Conservation (phyloP, 2,329 filamentous ascomycete species). For the Xylariaceae sp. region DNA sequence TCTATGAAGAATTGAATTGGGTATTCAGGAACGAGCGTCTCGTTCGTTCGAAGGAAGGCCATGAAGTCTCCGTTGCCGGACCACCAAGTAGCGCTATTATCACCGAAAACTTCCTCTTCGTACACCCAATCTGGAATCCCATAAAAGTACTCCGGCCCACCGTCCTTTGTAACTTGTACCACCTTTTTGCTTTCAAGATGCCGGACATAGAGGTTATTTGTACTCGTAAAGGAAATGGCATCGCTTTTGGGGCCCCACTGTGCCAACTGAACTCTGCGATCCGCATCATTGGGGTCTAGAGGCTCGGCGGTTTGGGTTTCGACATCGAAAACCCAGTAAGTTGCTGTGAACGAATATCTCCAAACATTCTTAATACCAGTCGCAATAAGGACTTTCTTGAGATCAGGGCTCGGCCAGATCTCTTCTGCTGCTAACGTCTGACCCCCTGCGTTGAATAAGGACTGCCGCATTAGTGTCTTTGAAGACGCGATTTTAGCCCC, state of each 20-base stretch:
- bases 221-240: slow-evolving; percentile 84
- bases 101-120: slow-evolving; percentile 81
- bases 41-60: slow-evolving; percentile 92
- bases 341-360: slow-evolving; percentile 85
- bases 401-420: slow-evolving; percentile 79
- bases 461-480: slow-evolving; percentile 77
- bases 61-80: slow-evolving; percentile 87
- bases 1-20: slow-evolving; percentile 93
- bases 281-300: slow-evolving; percentile 71
- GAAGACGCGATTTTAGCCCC: slow-evolving; percentile 52
- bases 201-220: slow-evolving; percentile 90
- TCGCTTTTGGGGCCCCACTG: slow-evolving; percentile 89
- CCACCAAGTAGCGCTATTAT: slow-evolving; percentile 93
- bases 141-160: slow-evolving; percentile 89
- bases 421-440: slow-evolving; percentile 62
- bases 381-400: slow-evolving; percentile 85
- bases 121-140: slow-evolving; percentile 98
- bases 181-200: slow-evolving; percentile 64
- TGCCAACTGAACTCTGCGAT: slow-evolving; percentile 79
- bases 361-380: slow-evolving; percentile 78
- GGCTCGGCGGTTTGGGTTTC: slow-evolving; percentile 77
- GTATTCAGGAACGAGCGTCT: slow-evolving; percentile 88
- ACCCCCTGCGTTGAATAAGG: slow-evolving; percentile 66
- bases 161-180: slow-evolving; percentile 81
- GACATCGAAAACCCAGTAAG: slow-evolving; percentile 94